Percentiles rank a stretch among this genome's conserved stretches.
These are phyloP conservation scores for Eucalyptus dawsonii DNA, from an alignment of 345 rosid species.

Conservation along the genomic window DNA sequence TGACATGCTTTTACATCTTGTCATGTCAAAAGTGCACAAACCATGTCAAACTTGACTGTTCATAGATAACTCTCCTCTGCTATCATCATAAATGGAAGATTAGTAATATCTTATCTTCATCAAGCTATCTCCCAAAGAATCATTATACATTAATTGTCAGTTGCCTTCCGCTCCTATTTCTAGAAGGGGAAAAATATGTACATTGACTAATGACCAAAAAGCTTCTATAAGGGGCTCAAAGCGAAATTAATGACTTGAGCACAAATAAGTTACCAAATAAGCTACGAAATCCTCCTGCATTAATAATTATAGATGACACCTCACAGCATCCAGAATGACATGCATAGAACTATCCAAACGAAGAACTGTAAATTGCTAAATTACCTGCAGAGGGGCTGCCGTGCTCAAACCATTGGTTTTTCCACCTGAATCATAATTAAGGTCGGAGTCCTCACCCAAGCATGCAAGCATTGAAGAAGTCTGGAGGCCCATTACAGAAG, in stretches of 20 bases:
- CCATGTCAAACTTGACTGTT: not conserved
- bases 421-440: constrained; percentile 1
- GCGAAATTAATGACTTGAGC: not conserved
- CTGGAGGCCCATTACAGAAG: constrained; percentile 1
- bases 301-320: not conserved
- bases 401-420: not conserved
- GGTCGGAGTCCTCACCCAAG: not conserved
- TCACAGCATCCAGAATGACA: not conserved
- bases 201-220: not conserved
- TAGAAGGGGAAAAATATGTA: not conserved
- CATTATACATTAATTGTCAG: not conserved
- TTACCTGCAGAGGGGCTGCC: constrained; percentile 18
- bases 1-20: not conserved
- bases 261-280: not conserved
- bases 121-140: not conserved
- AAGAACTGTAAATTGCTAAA: not conserved
- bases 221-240: not conserved
- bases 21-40: not conserved
- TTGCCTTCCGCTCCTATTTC: not conserved
- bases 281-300: not conserved
- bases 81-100: not conserved
- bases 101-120: not conserved
- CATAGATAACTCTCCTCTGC: not conserved
- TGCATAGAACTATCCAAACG: not conserved
- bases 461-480: not conserved